Percentiles rank a stretch among this genome's conserved stretches.
phyloP scores from a whole-genome alignment of 441 rosid genomes.

The Brassica balearica region DNA sequence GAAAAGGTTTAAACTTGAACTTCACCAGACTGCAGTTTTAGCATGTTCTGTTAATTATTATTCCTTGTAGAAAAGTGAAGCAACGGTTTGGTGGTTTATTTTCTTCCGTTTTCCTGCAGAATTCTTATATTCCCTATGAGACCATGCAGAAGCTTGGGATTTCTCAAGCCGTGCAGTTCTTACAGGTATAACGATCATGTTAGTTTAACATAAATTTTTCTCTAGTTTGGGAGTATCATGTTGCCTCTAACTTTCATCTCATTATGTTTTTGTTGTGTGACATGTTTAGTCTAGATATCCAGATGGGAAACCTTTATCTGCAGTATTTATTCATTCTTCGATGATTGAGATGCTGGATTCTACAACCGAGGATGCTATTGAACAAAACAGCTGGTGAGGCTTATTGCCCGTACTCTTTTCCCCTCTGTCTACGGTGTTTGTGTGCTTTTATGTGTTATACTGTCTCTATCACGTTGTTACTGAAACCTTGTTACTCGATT shows the following conservation, averaged over 20 bases:
- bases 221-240: slow-evolving; percentile 29
- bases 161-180: slow-evolving; percentile 85
- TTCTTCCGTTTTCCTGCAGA: slow-evolving; percentile 57
- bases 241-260: slow-evolving; percentile 37
- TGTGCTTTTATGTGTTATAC: slow-evolving; percentile 5
- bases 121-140: slow-evolving; percentile 79
- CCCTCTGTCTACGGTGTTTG: slow-evolving; percentile 4
- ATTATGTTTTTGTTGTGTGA: slow-evolving; percentile 50
- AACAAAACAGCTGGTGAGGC: slow-evolving; percentile 89
- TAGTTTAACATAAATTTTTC: slow-evolving; percentile 22
- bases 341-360: slow-evolving; percentile 91
- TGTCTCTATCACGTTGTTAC: slow-evolving; percentile 10
- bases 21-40: slow-evolving; percentile 13
- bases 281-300: slow-evolving; percentile 94
- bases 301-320: slow-evolving; percentile 77
- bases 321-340: slow-evolving; percentile 86
- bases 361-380: slow-evolving; percentile 88
- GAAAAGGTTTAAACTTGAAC: not conserved
- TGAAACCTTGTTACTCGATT: slow-evolving; percentile 46
- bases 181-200: slow-evolving; percentile 68
- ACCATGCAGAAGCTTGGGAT: slow-evolving; percentile 90
- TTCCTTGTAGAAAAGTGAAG: slow-evolving; percentile 20
- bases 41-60: slow-evolving; percentile 7
- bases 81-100: slow-evolving; percentile 25
- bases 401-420: slow-evolving; percentile 2